Evolutionary conservation across 108 stramenopile genomes (phyloP).

Genomic region (Cyclotella sp.): DNA sequence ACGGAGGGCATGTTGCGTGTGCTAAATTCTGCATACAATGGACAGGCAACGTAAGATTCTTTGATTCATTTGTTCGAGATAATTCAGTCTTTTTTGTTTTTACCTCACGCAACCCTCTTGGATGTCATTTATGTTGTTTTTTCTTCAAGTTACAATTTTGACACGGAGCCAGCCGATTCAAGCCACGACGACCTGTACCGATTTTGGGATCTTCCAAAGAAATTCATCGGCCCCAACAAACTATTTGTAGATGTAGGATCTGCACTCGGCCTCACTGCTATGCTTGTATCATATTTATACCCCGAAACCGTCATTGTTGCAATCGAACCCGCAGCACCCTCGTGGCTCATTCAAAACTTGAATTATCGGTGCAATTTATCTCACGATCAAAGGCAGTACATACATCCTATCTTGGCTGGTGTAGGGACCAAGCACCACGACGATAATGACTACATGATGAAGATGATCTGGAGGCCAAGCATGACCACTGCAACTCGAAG

Average conservation of each 20-base stretch:
- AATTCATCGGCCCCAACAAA: slow-evolving; percentile 65
- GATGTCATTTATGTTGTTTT: background rate
- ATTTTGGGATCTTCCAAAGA: slow-evolving; percentile 52
- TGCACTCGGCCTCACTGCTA: slow-evolving; percentile 70
- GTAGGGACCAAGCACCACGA: slow-evolving; percentile 74
- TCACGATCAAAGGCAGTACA: slow-evolving; percentile 54
- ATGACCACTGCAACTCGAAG: slow-evolving; percentile 69
- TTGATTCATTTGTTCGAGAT: background rate
- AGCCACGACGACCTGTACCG: slow-evolving; percentile 47
- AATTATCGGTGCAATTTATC: slow-evolving; percentile 76
- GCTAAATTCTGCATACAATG: slow-evolving; percentile 56
- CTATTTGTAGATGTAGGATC: slow-evolving; percentile 83
- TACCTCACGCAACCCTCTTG: background rate
- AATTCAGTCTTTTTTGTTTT: background rate
- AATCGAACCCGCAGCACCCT: slow-evolving; percentile 81
- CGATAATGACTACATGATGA: slow-evolving; percentile 72
- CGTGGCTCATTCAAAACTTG: slow-evolving; percentile 80
- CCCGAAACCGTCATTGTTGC: slow-evolving; percentile 73
- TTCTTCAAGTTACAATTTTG: slow-evolving; percentile 48
- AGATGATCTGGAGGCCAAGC: slow-evolving; percentile 75
- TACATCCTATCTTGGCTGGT: slow-evolving; percentile 65
- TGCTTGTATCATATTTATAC: slow-evolving; percentile 64
- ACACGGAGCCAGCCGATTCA: slow-evolving; percentile 48
- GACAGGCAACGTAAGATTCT: slow-evolving; percentile 19
- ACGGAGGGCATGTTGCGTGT: slow-evolving; percentile 59